Percentiles rank a stretch among this genome's conserved stretches.
Evolutionary conservation across 306 rosid genomes (phyloP).

Genomic region (Argentina anserina): DNA sequence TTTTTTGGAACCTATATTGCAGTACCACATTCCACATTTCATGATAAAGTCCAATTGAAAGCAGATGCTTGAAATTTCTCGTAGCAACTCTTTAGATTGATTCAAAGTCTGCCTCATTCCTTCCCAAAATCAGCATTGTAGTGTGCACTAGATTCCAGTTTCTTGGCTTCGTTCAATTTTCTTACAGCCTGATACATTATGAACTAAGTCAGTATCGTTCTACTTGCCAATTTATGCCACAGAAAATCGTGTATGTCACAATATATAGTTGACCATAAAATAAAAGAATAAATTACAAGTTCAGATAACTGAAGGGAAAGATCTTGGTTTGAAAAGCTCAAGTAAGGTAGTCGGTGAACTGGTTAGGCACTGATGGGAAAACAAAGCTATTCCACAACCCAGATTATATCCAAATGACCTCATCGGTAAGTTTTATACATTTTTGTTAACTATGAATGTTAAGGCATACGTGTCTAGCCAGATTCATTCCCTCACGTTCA

Average conservation of each 20-base stretch:
- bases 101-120: conserved; percentile 31
- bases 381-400: background rate
- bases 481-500: background rate
- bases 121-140: conserved; percentile 84
- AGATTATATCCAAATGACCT: background rate
- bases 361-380: background rate
- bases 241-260: background rate
- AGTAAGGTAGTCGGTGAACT: background rate
- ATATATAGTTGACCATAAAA: background rate
- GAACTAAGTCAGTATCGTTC: background rate
- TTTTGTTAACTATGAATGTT: background rate
- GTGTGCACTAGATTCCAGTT: conserved; percentile 79
- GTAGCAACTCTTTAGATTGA: background rate
- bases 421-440: too few species aligned
- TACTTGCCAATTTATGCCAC: background rate
- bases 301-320: background rate
- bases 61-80: background rate
- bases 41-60: conserved; percentile 1
- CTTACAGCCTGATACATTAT: conserved; percentile 59
- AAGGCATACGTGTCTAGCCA: background rate
- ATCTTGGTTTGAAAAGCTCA: background rate
- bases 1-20: background rate
- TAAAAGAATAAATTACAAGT: background rate
- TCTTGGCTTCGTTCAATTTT: conserved; percentile 68
- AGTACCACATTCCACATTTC: conserved; percentile 1